Conservation (phyloP, 2,329 filamentous ascomycete species). For the Cladosporium sp. region DNA sequence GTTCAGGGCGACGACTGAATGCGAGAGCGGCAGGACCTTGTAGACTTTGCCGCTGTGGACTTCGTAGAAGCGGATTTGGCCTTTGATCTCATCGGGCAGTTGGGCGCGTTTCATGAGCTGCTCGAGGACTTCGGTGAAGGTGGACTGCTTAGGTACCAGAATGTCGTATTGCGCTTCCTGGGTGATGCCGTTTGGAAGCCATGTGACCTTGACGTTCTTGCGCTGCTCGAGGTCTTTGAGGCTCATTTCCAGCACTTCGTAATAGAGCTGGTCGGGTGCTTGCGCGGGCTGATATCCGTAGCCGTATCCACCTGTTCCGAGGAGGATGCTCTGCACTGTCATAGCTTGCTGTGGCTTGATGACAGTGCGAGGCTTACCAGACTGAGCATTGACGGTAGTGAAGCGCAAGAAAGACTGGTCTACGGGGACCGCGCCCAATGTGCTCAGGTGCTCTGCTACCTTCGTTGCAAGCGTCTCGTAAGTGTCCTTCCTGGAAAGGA, state of each 20-base stretch:
- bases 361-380: slow-evolving; percentile 70
- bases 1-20: slow-evolving; percentile 74
- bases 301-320: slow-evolving; percentile 59
- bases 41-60: slow-evolving; percentile 78
- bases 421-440: slow-evolving; percentile 42
- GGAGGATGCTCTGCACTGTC: slow-evolving; percentile 75
- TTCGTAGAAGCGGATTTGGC: slow-evolving; percentile 77
- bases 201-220: slow-evolving; percentile 77
- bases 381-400: slow-evolving; percentile 74
- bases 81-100: slow-evolving; percentile 69
- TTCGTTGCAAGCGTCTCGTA: slow-evolving; percentile 85
- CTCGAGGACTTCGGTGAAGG: slow-evolving; percentile 71
- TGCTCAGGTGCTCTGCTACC: slow-evolving; percentile 67
- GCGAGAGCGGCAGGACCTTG: slow-evolving; percentile 67
- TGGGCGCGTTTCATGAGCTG: slow-evolving; percentile 76
- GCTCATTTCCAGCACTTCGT: slow-evolving; percentile 92
- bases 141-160: slow-evolving; percentile 82
- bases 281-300: slow-evolving; percentile 62
- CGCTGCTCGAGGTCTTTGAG: slow-evolving; percentile 90
- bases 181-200: slow-evolving; percentile 82
- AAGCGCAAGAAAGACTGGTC: slow-evolving; percentile 87
- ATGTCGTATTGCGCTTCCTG: slow-evolving; percentile 87
- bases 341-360: slow-evolving; percentile 70
- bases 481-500: slow-evolving; percentile 79
- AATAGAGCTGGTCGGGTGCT: slow-evolving; percentile 70